Percentiles rank a stretch among this genome's conserved stretches.
phyloP scores from a whole-genome alignment of 805 yeast genomes.

The Saccharomyces jurei region DNA sequence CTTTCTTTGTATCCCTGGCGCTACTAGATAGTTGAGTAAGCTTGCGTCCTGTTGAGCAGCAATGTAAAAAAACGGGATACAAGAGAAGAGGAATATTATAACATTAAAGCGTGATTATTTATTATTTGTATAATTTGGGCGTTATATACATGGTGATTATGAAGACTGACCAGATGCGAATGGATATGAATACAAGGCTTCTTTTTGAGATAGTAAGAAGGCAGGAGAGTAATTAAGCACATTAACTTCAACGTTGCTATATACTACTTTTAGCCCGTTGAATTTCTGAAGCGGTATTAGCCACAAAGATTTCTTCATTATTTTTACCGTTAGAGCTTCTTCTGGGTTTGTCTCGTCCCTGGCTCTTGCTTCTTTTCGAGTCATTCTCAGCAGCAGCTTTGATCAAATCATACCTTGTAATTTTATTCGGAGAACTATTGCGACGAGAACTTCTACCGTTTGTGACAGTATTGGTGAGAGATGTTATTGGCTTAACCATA shows the following conservation, averaged over 20 bases:
- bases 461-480: slow-evolving; percentile 4
- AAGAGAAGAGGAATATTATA: neutral
- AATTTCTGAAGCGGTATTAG: neutral
- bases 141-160: neutral
- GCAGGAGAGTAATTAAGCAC: neutral
- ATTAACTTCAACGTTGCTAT: neutral
- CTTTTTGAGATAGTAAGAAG: neutral
- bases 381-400: slow-evolving; percentile 12
- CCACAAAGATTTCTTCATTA: neutral
- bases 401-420: slow-evolving; percentile 20
- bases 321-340: neutral
- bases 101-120: neutral
- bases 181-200: neutral
- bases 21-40: neutral
- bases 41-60: neutral
- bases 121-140: neutral
- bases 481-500: neutral
- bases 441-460: neutral
- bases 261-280: neutral
- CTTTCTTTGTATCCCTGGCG: neutral
- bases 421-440: neutral
- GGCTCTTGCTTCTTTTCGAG: neutral
- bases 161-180: neutral
- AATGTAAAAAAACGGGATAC: neutral
- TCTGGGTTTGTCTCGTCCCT: neutral